These are phyloP conservation scores for Buxus sempervirens DNA, from an alignment of 164 flowering plant genomes.

Conservation along the genomic window DNA sequence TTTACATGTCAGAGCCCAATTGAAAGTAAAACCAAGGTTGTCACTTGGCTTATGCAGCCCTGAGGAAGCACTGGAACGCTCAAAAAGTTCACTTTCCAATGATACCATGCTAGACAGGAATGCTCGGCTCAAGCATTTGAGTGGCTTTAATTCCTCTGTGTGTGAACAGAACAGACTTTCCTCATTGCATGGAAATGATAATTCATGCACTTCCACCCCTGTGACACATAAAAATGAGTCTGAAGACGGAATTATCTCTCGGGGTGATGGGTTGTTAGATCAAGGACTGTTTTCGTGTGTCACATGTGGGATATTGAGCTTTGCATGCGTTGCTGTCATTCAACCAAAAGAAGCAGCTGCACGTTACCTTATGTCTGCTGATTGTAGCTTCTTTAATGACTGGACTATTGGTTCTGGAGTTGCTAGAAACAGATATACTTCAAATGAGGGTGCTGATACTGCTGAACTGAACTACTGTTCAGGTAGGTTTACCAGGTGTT, in stretches of 20 bases:
- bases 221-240: slow-evolving; percentile 14
- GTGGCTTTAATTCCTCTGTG: slow-evolving; percentile 29
- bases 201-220: slow-evolving; percentile 16
- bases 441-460: slow-evolving; percentile 22
- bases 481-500: slow-evolving; percentile 37
- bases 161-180: slow-evolving; percentile 27
- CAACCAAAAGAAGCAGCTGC: slow-evolving; percentile 77
- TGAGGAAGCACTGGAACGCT: slow-evolving; percentile 35
- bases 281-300: slow-evolving; percentile 87
- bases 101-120: slow-evolving; percentile 33
- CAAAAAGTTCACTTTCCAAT: slow-evolving; percentile 25
- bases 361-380: slow-evolving; percentile 68
- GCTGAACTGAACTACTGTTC: slow-evolving; percentile 27
- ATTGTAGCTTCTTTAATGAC: slow-evolving; percentile 62
- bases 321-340: slow-evolving; percentile 78
- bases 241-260: slow-evolving; percentile 23
- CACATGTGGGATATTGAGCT: slow-evolving; percentile 86
- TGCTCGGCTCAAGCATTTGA: slow-evolving; percentile 25
- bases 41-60: slow-evolving; percentile 45
- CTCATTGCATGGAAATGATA: slow-evolving; percentile 22
- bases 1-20: slow-evolving; percentile 45
- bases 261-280: slow-evolving; percentile 44
- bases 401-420: slow-evolving; percentile 43
- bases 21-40: slow-evolving; percentile 40
- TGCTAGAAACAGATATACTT: slow-evolving; percentile 21